Percentiles rank a stretch among this genome's conserved stretches.
These are phyloP conservation scores for Penicillium brasilianum DNA, from an alignment of 2,329 filamentous ascomycete genomes.

Conservation along the genomic window DNA sequence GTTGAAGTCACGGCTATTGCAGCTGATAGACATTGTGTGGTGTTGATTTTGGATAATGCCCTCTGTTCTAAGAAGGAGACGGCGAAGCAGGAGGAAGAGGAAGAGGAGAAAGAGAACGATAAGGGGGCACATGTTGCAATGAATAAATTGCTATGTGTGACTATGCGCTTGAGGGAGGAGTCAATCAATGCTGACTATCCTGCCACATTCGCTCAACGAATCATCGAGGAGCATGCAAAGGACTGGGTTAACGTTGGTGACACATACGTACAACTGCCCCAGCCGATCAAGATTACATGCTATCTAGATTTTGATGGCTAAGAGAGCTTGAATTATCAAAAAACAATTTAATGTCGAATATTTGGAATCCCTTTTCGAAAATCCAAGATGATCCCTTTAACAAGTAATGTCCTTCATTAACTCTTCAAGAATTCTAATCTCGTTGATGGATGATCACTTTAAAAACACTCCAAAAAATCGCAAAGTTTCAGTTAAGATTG, in stretches of 20 bases:
- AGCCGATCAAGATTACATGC: conserved; percentile 9
- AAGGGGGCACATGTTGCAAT: background rate
- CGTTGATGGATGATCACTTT: no score
- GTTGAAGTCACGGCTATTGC: conserved; percentile 6
- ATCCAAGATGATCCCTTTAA: no score
- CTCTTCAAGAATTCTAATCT: no score
- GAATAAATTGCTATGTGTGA: background rate
- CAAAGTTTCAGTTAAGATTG: no score
- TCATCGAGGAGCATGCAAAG: conserved; percentile 1
- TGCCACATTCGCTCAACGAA: background rate
- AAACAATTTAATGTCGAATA: background rate
- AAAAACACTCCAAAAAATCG: no score
- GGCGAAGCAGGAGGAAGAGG: background rate
- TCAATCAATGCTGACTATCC: background rate
- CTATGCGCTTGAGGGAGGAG: conserved; percentile 7
- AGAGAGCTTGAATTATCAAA: background rate
- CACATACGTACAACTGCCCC: conserved; percentile 6
- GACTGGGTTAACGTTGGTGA: conserved; percentile 9
- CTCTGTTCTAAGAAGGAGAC: background rate
- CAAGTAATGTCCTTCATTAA: no score
- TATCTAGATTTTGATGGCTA: background rate
- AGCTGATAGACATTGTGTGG: conserved; percentile 12
- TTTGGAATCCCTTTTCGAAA: no score
- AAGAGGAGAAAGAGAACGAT: background rate
- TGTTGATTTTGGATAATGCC: conserved; percentile 1